phyloP scores from a whole-genome alignment of 306 rosid species.

The Alnus rubra region DNA sequence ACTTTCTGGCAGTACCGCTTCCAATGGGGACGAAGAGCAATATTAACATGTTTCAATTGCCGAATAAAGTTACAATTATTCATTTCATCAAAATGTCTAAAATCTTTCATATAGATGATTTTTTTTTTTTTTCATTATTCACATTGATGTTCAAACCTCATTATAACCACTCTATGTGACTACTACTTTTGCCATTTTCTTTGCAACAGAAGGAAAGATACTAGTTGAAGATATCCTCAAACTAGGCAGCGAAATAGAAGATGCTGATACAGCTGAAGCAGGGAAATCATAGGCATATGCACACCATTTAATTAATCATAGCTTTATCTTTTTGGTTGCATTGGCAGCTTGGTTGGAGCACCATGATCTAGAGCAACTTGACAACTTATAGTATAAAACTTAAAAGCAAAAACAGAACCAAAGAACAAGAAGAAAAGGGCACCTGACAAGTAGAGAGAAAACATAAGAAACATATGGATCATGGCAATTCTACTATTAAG shows the following conservation, averaged over 20 bases:
- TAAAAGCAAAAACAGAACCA: neutral
- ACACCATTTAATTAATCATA: neutral
- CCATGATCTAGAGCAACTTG: neutral
- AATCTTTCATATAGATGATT: too few relatives aligned
- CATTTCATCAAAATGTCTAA: too few relatives aligned
- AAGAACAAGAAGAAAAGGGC: slow-evolving; percentile 11
- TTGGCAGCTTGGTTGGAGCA: neutral
- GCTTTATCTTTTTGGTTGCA: neutral
- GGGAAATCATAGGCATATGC: slow-evolving; percentile 24
- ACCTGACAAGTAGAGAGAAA: slow-evolving; percentile 60
- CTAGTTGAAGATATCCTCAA: slow-evolving; percentile 48
- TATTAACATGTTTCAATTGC: neutral
- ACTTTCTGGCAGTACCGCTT: too few relatives aligned
- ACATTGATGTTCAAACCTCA: neutral
- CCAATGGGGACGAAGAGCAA: neutral
- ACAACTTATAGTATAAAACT: neutral
- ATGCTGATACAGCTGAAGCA: slow-evolving; percentile 18
- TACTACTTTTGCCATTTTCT: neutral
- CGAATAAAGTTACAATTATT: neutral
- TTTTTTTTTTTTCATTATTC: neutral
- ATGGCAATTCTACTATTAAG: slow-evolving; percentile 26
- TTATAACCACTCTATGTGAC: neutral
- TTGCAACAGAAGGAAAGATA: slow-evolving; percentile 46
- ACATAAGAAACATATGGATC: slow-evolving; percentile 32
- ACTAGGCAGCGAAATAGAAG: slow-evolving; percentile 37